These are phyloP conservation scores for Dothidotthia symphoricarpi DNA, from an alignment of 2,329 filamentous ascomycete species.

Conservation along the genomic window DNA sequence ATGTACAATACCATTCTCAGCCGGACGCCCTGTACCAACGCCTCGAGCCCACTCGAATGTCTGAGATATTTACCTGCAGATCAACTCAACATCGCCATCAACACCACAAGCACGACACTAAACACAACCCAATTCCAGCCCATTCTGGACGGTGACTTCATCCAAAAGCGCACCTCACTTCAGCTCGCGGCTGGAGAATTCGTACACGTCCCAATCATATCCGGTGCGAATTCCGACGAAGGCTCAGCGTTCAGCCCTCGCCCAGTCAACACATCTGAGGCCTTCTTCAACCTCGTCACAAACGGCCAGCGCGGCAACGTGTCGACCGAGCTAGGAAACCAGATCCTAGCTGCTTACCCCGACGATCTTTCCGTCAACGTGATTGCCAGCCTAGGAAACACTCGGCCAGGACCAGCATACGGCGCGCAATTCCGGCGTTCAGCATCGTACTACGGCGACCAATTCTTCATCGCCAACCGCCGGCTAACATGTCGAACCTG, in stretches of 20 bases:
- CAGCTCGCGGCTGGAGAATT: conserved; percentile 60
- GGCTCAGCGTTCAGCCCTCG: conserved; percentile 56
- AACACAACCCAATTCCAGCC: conserved; percentile 41
- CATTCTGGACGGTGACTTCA: conserved; percentile 57
- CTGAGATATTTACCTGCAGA: conserved; percentile 62
- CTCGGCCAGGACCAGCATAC: conserved; percentile 17
- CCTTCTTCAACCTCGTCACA: conserved; percentile 50
- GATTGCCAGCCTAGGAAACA: conserved; percentile 22
- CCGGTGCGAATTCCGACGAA: conserved; percentile 66
- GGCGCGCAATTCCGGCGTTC: conserved; percentile 52
- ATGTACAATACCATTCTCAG: conserved; percentile 24
- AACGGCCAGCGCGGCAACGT: conserved; percentile 24
- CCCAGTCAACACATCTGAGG: conserved; percentile 56
- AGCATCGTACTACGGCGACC: conserved; percentile 55
- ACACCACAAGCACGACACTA: conserved; percentile 39
- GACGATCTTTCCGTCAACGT: conserved; percentile 28
- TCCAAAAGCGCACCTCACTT: conserved; percentile 52
- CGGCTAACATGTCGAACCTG: conserved; percentile 55
- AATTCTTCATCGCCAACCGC: conserved; percentile 56
- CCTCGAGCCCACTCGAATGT: conserved; percentile 33
- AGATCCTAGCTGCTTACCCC: conserved; percentile 33
- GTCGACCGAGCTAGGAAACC: conserved; percentile 20
- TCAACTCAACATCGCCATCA: conserved; percentile 56
- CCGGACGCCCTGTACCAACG: conserved; percentile 24
- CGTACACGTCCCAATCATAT: conserved; percentile 62